Percentiles rank a stretch among this genome's conserved stretches.
These are phyloP conservation scores for Spathaspora sp. DNA, from an alignment of 805 yeast species.

Conservation along the genomic window DNA sequence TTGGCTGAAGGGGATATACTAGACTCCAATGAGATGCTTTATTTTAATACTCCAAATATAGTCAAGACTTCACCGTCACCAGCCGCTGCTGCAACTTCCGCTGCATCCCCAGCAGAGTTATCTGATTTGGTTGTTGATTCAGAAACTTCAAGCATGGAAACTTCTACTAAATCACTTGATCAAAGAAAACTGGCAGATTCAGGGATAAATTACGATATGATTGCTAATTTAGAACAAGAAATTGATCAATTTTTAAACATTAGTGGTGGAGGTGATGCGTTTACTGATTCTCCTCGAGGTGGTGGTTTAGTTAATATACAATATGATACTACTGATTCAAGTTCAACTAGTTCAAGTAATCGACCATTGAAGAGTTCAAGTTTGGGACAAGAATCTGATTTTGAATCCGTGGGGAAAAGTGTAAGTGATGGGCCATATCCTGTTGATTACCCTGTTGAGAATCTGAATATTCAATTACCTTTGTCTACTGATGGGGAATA, in stretches of 20 bases:
- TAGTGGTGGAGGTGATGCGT: not conserved
- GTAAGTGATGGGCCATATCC: not conserved
- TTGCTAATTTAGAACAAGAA: constrained; percentile 20
- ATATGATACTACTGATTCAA: not conserved
- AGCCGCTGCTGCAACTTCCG: not conserved
- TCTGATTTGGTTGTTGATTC: not conserved
- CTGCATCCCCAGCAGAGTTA: not conserved
- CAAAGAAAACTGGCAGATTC: not conserved
- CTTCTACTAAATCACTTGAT: not conserved
- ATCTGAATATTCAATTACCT: not conserved
- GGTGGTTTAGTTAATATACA: not conserved
- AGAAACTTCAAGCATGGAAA: not conserved
- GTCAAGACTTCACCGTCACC: constrained; percentile 2
- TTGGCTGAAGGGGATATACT: too few relatives aligned
- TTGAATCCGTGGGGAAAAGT: not conserved
- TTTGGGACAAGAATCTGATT: not conserved
- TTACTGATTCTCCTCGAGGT: not conserved
- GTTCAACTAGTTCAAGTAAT: not conserved
- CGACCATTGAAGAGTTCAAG: not conserved
- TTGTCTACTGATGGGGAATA: not conserved
- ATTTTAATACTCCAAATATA: not conserved
- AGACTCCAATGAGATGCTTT: not conserved
- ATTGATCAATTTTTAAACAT: constrained; percentile 15
- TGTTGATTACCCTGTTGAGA: not conserved
- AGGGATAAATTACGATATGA: constrained; percentile 16